Evolutionary conservation across 495 filamentous ascomycete species (phyloP).

Genomic region (Aspergillus baeticus): DNA sequence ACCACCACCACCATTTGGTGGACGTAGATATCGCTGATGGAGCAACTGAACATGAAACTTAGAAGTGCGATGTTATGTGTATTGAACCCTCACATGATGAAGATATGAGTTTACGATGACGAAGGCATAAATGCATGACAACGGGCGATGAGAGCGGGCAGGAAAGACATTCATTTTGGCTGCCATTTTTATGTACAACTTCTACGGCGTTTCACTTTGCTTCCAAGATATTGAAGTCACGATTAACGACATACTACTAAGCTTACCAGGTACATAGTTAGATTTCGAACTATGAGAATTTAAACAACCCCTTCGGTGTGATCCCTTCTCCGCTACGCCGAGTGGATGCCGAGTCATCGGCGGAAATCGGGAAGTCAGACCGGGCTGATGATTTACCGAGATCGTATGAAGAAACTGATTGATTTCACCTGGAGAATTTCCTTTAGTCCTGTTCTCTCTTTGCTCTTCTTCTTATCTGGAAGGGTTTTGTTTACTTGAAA

Average conservation of each 20-base stretch:
- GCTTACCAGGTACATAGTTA: background rate
- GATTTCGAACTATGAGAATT: background rate
- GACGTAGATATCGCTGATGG: conserved; percentile 28
- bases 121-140: conserved; percentile 9
- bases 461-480: background rate
- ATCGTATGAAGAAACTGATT: background rate
- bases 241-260: background rate
- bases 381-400: conserved; percentile 24
- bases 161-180: background rate
- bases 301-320: background rate
- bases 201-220: background rate
- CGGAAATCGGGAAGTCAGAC: conserved; percentile 25
- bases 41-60: background rate
- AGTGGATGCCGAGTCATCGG: conserved; percentile 23
- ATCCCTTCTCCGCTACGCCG: conserved; percentile 4
- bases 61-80: background rate
- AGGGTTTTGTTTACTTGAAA: background rate
- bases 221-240: background rate
- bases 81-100: background rate
- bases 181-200: background rate
- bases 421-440: conserved; percentile 1
- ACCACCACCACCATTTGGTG: conserved; percentile 17
- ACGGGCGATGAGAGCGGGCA: background rate
- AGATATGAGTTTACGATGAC: conserved; percentile 12
- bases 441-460: conserved; percentile 17